Percentiles rank a stretch among this genome's conserved stretches.
These are phyloP conservation scores for Chalciporus piperatus DNA, from an alignment of 768 basidiomycete genomes.

Conservation along the genomic window DNA sequence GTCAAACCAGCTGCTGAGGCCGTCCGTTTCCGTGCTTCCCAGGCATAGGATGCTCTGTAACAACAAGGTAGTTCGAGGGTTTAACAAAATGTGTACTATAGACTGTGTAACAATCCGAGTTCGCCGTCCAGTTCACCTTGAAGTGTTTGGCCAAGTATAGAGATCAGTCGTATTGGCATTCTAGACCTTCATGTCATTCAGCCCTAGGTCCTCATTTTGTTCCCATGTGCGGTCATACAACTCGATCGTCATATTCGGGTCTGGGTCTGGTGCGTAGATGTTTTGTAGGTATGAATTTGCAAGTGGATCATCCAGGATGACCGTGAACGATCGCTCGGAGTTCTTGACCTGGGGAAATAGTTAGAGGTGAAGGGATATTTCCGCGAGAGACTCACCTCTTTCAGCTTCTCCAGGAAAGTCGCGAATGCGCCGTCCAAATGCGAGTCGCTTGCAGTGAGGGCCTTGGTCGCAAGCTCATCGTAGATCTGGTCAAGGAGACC, in stretches of 20 bases:
- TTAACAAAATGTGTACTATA: too few species aligned
- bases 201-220: constrained; percentile 92
- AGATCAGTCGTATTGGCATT: not conserved
- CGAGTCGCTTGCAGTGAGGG: constrained; percentile 74
- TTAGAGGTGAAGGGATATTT: too few species aligned
- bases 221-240: constrained; percentile 81
- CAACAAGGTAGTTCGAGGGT: too few species aligned
- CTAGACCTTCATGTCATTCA: constrained; percentile 84
- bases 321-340: constrained; percentile 77
- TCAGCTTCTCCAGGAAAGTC: constrained; percentile 71
- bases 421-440: constrained; percentile 52
- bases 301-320: constrained; percentile 93
- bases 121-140: too few species aligned
- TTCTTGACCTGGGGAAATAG: constrained; percentile 58
- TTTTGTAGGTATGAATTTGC: constrained; percentile 96
- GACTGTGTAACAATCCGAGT: too few species aligned
- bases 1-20: constrained; percentile 59
- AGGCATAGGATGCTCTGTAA: constrained; percentile 1
- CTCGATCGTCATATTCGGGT: constrained; percentile 88
- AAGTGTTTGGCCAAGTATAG: not conserved
- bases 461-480: constrained; percentile 90
- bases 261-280: constrained; percentile 94
- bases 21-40: constrained; percentile 43
- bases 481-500: constrained; percentile 93
- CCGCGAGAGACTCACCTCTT: constrained; percentile 46